Evolutionary conservation across 108 stramenopile species (phyloP), one percentile per base, ranked within the genome.

Genomic region (Pinguiococcus pyrenoidosus): DNA sequence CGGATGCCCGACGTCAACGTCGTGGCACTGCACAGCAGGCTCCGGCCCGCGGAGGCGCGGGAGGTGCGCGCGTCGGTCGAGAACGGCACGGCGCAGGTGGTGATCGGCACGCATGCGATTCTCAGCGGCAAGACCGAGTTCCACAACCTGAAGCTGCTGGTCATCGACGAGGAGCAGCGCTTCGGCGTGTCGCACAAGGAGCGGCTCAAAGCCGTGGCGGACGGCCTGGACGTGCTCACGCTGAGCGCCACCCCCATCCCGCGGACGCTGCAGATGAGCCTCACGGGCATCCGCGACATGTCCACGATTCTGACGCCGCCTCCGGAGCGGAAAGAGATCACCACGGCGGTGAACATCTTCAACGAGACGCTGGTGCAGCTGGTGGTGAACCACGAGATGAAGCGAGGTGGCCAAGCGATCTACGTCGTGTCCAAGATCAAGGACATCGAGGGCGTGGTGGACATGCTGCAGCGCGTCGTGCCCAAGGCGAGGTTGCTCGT

Each of bases 111-210:
- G 14, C 89, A 91, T 57, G 80, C 93, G 9, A 49, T 95, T 14
- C 48, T 91, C 8, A 62, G 69, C 16, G 77, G 74, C 32, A 76
- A 75, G 23, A 54, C 89, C 48, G 49, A 54, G 34, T 95, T 82
- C 63, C 60, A 81, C 18, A 74, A 87, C 64, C 69, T 95, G 18
- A 86, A 86, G 17, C 56, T 95, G n/a, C 55, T 90, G 3, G 85
- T 82, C 0, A 77, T 95, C 32, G 93, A 95, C 44, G 93, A 95
- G 62, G 93, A 95, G 63, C 93, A 95, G 57, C 72, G 89, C 20
- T 91, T 95, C 70, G 93, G 93, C 14, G 93, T 95, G 14, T 75
- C 81, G 39, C 93, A 95, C 54, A 92, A 92, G 71, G 93, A 91
- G 51, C 69, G 82, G 37, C 68, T 95, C 28, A 91, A 91, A 58